Conservation (phyloP, 306 rosid genomes). For the Crataegus laevigata region DNA sequence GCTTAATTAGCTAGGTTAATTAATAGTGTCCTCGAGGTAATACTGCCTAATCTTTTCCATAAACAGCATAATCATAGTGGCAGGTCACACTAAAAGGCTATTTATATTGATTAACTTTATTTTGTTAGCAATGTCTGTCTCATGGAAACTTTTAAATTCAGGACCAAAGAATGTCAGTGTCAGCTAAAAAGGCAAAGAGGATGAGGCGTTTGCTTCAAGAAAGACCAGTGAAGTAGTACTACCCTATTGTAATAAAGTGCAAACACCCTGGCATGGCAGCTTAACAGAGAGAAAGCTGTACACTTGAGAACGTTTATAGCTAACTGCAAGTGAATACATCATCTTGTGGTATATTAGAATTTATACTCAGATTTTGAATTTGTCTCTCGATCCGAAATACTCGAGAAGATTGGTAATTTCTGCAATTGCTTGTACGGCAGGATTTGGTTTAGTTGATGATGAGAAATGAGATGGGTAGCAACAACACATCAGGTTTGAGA, state of each 20-base stretch:
- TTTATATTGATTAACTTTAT: slow-evolving; percentile 26
- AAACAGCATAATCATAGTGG: slow-evolving; percentile 31
- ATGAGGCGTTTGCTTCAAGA: slow-evolving; percentile 37
- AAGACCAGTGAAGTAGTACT: slow-evolving; percentile 14
- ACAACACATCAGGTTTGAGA: slow-evolving; percentile 50
- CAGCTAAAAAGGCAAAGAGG: not conserved
- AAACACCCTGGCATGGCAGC: slow-evolving; percentile 56
- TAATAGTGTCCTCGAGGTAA: not conserved
- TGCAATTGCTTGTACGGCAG: slow-evolving; percentile 41
- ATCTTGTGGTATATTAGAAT: slow-evolving; percentile 47
- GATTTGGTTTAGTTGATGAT: slow-evolving; percentile 49
- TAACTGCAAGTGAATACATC: slow-evolving; percentile 44
- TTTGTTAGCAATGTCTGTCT: slow-evolving; percentile 22
- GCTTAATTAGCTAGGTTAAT: not conserved
- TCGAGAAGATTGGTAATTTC: not conserved
- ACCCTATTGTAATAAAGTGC: slow-evolving; percentile 18
- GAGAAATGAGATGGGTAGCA: slow-evolving; percentile 92
- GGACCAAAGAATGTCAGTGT: slow-evolving; percentile 21
- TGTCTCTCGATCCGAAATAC: slow-evolving; percentile 12
- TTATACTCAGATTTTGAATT: slow-evolving; percentile 16
- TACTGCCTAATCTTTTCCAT: not conserved
- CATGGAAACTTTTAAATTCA: slow-evolving; percentile 13
- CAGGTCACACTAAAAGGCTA: slow-evolving; percentile 30
- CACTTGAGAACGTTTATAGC: slow-evolving; percentile 21
- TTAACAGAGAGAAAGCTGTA: slow-evolving; percentile 28